These are phyloP conservation scores for Teratosphaeria gauchensis DNA, from an alignment of 2,329 filamentous ascomycete species.

Conservation along the genomic window DNA sequence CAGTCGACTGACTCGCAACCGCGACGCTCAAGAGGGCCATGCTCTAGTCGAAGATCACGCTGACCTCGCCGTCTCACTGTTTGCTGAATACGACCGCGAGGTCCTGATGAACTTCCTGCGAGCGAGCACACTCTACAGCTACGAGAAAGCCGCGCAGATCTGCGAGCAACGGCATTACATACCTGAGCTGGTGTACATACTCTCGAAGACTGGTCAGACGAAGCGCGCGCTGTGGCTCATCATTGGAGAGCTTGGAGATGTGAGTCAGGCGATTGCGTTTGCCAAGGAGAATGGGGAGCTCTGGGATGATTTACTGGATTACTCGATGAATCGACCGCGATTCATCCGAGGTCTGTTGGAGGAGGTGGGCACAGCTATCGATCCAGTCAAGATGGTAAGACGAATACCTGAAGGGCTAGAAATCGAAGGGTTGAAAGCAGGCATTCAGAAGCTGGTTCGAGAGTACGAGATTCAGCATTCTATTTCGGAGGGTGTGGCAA, in stretches of 20 bases:
- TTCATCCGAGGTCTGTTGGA: conserved; percentile 90
- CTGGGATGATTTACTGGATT: conserved; percentile 89
- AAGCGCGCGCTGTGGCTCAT: conserved; percentile 88
- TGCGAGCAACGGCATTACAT: conserved; percentile 77
- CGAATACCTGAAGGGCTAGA: conserved; percentile 89
- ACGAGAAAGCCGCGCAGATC: conserved; percentile 65
- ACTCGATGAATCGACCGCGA: conserved; percentile 93
- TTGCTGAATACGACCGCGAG: conserved; percentile 70
- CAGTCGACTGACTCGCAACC: conserved; percentile 13
- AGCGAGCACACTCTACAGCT: conserved; percentile 71
- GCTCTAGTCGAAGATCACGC: conserved; percentile 72
- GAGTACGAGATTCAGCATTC: conserved; percentile 94
- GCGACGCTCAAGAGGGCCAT: conserved; percentile 45
- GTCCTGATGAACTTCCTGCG: conserved; percentile 82
- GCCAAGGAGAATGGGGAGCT: conserved; percentile 89
- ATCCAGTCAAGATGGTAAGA: conserved; percentile 80
- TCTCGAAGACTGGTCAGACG: conserved; percentile 90
- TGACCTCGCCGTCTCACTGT: conserved; percentile 76
- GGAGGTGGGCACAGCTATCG: conserved; percentile 81
- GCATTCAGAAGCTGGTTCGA: conserved; percentile 80
- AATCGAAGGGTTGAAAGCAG: conserved; percentile 81
- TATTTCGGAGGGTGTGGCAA: conserved; percentile 81
- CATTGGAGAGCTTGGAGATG: conserved; percentile 83
- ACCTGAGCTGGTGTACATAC: conserved; percentile 87
- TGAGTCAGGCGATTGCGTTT: conserved; percentile 86